Base-by-base conservation (phyloP, 257 asterid genomes). In the Rhazya stricta region DNA sequence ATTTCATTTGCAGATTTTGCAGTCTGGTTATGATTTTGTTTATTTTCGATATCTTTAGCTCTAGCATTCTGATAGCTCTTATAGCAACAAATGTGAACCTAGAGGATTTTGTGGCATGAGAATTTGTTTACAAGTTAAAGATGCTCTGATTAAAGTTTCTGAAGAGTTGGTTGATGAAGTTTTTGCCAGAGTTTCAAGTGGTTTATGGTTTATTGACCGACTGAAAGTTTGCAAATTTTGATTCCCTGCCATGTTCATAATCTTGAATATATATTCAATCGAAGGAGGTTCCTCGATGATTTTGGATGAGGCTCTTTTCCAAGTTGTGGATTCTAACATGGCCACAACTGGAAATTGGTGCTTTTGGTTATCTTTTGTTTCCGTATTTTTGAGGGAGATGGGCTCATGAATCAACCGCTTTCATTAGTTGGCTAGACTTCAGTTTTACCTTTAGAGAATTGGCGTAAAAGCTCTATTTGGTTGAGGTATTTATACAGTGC, bases 61-160 rank as follows among this genome's bases (percentile, higher is more conserved):
- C n/a, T 54, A 78, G 42, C 8, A 66, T 42, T 51, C 18, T 25
- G n/a, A n/a, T 30, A 30, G 61, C 75, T 45, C 43, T 46, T 61
- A 46, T 25, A 62, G 77, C 29, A 51, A 61, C 43, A 67, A 39
- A 19, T 32, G 25, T 74, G 72, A 71, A 41, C 71, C 32, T 54
- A 61, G 71, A 74, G 18, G 71, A 39, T 70, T 74, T 79, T 79
- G 83, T 48, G 58, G 66, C 39, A 6, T 16, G 42, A 73, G 76
- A 48, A 37, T 37, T 74, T 34, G 18, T 75, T 43, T 61, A 57
- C 51, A 41, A 74, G 13, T 42, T 37, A 58, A 79, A 60, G 66
- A 63, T 46, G 72, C n/a, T 79, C 42, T 25, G 41, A 2, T 72
- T 37, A 19, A n/a, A 63, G 45, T 25, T 72, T 63, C n/a, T 39